These are phyloP conservation scores for Auricularia cornea DNA, from an alignment of 768 basidiomycete genomes.

Conservation along the genomic window DNA sequence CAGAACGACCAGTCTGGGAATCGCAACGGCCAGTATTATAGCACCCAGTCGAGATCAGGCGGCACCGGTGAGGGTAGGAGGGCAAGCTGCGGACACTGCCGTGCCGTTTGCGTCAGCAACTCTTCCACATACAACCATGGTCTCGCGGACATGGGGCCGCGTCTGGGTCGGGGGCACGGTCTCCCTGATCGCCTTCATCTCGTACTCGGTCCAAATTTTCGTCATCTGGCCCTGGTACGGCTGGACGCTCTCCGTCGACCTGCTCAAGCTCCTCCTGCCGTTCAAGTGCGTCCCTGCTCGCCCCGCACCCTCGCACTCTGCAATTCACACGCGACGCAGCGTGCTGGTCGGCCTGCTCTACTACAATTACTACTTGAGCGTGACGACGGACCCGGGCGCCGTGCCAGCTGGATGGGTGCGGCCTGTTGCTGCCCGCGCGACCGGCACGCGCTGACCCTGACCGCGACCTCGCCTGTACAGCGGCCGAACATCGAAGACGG, in stretches of 20 bases:
- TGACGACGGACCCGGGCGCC: slow-evolving; percentile 73
- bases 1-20: too few species aligned
- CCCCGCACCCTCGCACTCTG: not conserved
- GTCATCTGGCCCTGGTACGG: slow-evolving; percentile 94
- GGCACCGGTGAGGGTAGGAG: not conserved
- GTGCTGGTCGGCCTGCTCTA: slow-evolving; percentile 65
- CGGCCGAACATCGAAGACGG: slow-evolving; percentile 57
- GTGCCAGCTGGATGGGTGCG: slow-evolving; percentile 77
- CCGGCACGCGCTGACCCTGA: not conserved
- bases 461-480: slow-evolving; percentile 39
- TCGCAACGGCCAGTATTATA: too few species aligned
- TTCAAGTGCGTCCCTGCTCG: slow-evolving; percentile 68
- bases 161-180: slow-evolving; percentile 63
- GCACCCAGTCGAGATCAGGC: too few species aligned
- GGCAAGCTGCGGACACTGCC: not conserved
- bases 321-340: slow-evolving; percentile 31
- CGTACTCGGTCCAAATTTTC: slow-evolving; percentile 83
- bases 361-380: slow-evolving; percentile 84
- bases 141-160: slow-evolving; percentile 38
- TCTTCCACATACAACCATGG: not conserved
- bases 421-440: not conserved
- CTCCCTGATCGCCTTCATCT: slow-evolving; percentile 74
- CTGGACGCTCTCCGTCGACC: slow-evolving; percentile 57
- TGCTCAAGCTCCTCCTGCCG: slow-evolving; percentile 68
- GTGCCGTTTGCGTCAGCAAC: not conserved